Evolutionary conservation across 805 yeast genomes (phyloP).

Genomic region (Suhomyces tanzawaensis): DNA sequence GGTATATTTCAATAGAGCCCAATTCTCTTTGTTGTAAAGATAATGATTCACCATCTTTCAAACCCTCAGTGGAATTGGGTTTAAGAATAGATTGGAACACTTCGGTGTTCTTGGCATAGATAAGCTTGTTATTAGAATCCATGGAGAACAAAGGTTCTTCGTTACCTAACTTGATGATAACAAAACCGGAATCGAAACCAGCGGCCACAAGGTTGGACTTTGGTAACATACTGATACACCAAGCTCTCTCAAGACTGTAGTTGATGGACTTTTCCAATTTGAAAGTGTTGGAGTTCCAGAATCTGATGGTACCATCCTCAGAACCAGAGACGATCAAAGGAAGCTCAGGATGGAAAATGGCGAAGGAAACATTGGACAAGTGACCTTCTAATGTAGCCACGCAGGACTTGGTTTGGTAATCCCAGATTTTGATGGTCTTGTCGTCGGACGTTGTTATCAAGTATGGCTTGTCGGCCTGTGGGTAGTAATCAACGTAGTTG

Average conservation of each 20-base stretch:
- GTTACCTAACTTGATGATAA: conserved; percentile 85
- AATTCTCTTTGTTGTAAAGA: conserved; percentile 82
- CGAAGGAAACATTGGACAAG: conserved; percentile 90
- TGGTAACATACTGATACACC: conserved; percentile 84
- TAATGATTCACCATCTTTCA: conserved; percentile 78
- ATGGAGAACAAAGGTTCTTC: conserved; percentile 92
- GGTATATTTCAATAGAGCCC: conserved; percentile 93
- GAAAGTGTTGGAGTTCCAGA: conserved; percentile 95
- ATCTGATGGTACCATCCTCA: conserved; percentile 90
- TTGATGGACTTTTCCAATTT: conserved; percentile 89
- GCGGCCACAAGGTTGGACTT: conserved; percentile 76
- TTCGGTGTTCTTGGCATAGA: conserved; percentile 89
- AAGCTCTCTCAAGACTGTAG: conserved; percentile 90
- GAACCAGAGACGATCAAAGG: conserved; percentile 95
- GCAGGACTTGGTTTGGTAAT: conserved; percentile 93
- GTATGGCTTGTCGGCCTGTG: conserved; percentile 96
- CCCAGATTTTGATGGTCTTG: conserved; percentile 87
- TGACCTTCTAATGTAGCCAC: conserved; percentile 96
- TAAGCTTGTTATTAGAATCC: conserved; percentile 89
- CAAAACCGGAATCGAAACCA: conserved; percentile 93
- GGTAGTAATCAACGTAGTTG: conserved; percentile 94
- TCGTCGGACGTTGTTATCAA: conserved; percentile 90
- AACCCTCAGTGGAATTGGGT: conserved; percentile 55
- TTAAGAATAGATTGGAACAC: conserved; percentile 81
- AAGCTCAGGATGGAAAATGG: conserved; percentile 96